Percentiles rank a stretch among this genome's conserved stretches.
Conservation (phyloP, 2,329 filamentous ascomycete species). For the Aspergillus bombycis region DNA sequence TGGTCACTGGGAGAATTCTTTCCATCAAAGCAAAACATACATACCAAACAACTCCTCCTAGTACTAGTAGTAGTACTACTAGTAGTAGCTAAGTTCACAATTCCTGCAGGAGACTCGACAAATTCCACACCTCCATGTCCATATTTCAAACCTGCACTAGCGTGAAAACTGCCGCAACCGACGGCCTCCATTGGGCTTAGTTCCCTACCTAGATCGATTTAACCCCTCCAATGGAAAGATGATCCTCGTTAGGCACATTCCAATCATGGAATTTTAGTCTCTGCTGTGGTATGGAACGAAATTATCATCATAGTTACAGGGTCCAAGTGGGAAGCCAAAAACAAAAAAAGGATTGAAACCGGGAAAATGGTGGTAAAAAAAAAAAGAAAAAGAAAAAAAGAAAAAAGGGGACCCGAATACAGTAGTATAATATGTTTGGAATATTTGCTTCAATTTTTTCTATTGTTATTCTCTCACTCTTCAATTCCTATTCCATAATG, state of each 20-base stretch:
- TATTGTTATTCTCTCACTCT: not conserved
- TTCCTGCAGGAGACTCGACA: not conserved
- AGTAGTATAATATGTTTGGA: no score
- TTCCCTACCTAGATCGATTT: not conserved
- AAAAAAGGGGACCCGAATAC: no score
- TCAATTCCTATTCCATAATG: not conserved
- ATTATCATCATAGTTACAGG: constrained; percentile 1
- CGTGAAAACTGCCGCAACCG: constrained; percentile 2
- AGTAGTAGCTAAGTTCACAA: not conserved
- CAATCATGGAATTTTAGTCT: constrained; percentile 5
- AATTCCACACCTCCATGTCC: not conserved
- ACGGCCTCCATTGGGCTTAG: not conserved
- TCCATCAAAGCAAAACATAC: not conserved
- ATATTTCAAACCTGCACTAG: constrained; percentile 4
- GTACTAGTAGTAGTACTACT: no score
- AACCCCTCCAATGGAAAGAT: not conserved
- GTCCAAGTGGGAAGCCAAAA: not conserved
- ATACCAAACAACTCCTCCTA: not conserved
- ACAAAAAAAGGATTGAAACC: not conserved
- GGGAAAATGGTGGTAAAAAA: no score
- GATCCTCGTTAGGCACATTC: not conserved
- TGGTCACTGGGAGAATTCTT: not conserved
- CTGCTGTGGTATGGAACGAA: constrained; percentile 1
- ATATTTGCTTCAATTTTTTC: no score
- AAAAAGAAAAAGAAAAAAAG: no score